Conservation (phyloP, 306 rosid genomes). For the Alnus rubra region DNA sequence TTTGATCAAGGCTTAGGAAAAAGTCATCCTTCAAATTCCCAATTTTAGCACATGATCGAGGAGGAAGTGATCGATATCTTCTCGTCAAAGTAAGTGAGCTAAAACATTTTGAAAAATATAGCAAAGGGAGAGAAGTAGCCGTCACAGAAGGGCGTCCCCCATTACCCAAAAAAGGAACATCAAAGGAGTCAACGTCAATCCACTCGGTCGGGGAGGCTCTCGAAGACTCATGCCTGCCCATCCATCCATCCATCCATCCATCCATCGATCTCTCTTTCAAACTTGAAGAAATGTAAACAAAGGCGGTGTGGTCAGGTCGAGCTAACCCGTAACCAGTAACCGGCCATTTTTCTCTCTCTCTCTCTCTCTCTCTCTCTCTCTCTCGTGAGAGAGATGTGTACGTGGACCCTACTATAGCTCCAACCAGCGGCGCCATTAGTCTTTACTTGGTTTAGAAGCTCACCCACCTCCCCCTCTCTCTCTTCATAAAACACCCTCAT, state of each 20-base stretch:
- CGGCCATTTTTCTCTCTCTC: constrained; percentile 22
- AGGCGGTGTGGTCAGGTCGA: constrained; percentile 50
- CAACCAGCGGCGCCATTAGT: constrained; percentile 82
- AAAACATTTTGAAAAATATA: neutral
- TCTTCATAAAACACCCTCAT: constrained; percentile 4
- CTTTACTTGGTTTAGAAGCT: constrained; percentile 74
- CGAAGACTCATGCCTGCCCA: neutral
- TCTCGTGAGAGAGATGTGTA: constrained; percentile 26
- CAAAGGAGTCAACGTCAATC: constrained; percentile 44
- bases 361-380: constrained; percentile 19
- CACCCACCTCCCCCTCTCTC: constrained; percentile 52
- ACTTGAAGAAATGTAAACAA: constrained; percentile 12
- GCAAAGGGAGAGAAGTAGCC: too few relatives aligned
- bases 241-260: too few relatives aligned
- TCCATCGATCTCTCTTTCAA: constrained; percentile 7
- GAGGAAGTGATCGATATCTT: neutral
- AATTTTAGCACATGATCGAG: constrained; percentile 17
- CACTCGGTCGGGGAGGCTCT: constrained; percentile 34
- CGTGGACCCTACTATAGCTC: constrained; percentile 50
- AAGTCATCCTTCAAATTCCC: neutral
- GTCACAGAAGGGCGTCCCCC: constrained; percentile 42
- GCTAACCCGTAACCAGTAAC: constrained; percentile 42
- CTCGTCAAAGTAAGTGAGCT: constrained; percentile 42
- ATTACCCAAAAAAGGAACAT: constrained; percentile 48
- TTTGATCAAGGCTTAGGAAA: constrained; percentile 16